Conservation (phyloP, 768 basidiomycete genomes). For the Lentinula sp. region DNA sequence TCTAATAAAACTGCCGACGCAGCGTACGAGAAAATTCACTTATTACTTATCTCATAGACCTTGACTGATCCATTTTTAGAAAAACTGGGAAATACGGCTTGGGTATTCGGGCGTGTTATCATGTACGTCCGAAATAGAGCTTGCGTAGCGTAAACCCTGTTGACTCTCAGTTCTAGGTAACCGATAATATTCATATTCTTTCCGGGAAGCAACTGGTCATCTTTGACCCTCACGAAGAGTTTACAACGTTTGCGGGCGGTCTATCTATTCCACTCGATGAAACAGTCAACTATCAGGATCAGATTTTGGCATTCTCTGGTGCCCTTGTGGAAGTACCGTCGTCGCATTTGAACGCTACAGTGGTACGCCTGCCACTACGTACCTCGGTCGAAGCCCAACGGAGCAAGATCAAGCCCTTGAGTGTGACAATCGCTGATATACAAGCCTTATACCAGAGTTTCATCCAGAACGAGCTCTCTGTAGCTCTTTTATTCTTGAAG, state of each 20-base stretch:
- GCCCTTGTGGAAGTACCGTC: neutral
- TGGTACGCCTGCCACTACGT: slow-evolving; percentile 24
- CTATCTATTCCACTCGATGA: slow-evolving; percentile 9
- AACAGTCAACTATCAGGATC: slow-evolving; percentile 11
- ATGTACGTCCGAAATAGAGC: slow-evolving; percentile 14
- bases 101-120: slow-evolving; percentile 24
- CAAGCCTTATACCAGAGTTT: slow-evolving; percentile 17
- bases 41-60: neutral
- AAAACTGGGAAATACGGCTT: slow-evolving; percentile 26
- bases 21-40: slow-evolving; percentile 11
- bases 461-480: slow-evolving; percentile 16
- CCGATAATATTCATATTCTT: slow-evolving; percentile 23
- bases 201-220: slow-evolving; percentile 19
- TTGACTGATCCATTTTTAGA: slow-evolving; percentile 8
- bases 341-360: slow-evolving; percentile 14
- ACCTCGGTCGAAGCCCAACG: slow-evolving; percentile 9
- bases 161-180: slow-evolving; percentile 14
- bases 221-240: slow-evolving; percentile 21
- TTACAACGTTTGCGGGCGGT: slow-evolving; percentile 10
- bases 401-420: slow-evolving; percentile 8
- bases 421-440: slow-evolving; percentile 12
- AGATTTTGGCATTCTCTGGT: slow-evolving; percentile 16
- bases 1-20: slow-evolving; percentile 22
- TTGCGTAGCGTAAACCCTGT: neutral
- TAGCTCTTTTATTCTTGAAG: slow-evolving; percentile 21